These are phyloP conservation scores for Fusarium burgessii DNA, from an alignment of 2,329 filamentous ascomycete genomes.

Conservation along the genomic window DNA sequence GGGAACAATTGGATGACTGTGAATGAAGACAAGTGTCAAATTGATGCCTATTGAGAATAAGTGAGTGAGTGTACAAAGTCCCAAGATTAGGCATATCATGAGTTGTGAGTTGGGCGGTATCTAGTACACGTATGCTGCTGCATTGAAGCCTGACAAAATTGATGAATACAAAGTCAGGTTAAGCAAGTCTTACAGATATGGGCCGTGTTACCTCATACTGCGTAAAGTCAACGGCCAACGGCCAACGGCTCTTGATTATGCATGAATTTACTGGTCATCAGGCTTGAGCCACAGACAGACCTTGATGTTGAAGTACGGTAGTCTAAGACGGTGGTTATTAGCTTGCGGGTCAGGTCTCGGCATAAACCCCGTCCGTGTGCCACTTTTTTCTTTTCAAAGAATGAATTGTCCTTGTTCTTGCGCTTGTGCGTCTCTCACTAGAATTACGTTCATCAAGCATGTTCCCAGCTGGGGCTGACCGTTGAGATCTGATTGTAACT, in stretches of 20 bases:
- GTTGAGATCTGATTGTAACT: conserved; percentile 23
- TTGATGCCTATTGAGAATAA: neutral
- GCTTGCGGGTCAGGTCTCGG: conserved; percentile 21
- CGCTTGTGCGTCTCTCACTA: conserved; percentile 13
- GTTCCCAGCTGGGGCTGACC: conserved; percentile 11
- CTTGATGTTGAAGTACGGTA: neutral
- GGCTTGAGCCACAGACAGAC: neutral
- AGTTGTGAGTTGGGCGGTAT: neutral
- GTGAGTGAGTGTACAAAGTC: too few relatives aligned
- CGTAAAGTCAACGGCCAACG: conserved; percentile 5
- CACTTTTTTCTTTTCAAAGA: conserved; percentile 2
- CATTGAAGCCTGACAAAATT: conserved; percentile 12
- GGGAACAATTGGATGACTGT: neutral
- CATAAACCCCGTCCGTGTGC: conserved; percentile 7
- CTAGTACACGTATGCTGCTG: neutral
- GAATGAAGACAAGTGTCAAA: neutral
- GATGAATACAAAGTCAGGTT: neutral
- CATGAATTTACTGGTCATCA: conserved; percentile 12
- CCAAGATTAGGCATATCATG: neutral
- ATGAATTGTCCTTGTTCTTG: neutral
- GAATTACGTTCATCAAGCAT: conserved; percentile 6
- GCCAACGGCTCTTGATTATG: conserved; percentile 9
- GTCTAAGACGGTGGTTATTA: conserved; percentile 4
- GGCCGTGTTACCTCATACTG: conserved; percentile 6
- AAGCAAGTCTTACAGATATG: conserved; percentile 1